These are phyloP conservation scores for Effrenium voratum DNA, from an alignment of 73 alveolate genomes.

Conservation along the genomic window DNA sequence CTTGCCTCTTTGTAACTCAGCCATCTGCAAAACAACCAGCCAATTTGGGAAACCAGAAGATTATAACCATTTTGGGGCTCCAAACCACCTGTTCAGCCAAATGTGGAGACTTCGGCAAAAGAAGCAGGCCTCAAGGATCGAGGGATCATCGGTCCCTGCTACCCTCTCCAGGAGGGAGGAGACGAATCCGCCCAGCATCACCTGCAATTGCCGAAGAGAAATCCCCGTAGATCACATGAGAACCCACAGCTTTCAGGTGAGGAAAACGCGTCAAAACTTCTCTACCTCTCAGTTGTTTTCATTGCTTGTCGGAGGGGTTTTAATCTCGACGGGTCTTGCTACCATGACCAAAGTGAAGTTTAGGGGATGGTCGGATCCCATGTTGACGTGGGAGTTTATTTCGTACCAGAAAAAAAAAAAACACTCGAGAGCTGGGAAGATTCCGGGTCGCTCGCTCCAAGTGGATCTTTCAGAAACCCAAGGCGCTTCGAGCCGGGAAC, in stretches of 20 bases:
- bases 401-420: too few species aligned
- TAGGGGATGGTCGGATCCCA: too few species aligned
- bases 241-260: neutral
- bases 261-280: neutral
- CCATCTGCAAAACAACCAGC: neutral
- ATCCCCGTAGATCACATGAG: neutral
- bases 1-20: neutral
- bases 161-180: conserved; percentile 54
- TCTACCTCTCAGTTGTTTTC: neutral
- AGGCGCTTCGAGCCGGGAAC: too few species aligned
- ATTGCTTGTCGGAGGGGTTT: too few species aligned
- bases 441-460: too few species aligned
- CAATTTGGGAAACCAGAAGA: neutral
- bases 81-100: neutral
- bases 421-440: too few species aligned
- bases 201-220: neutral
- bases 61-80: neutral
- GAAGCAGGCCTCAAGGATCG: conserved; percentile 9
- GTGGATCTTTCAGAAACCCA: too few species aligned
- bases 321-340: too few species aligned
- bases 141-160: conserved; percentile 44
- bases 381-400: too few species aligned
- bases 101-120: neutral
- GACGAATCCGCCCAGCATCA: conserved; percentile 39
- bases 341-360: neutral